Evolutionary conservation across 2,329 filamentous ascomycete species (phyloP), one percentile per base, ranked within the genome.

Genomic region (Karstenula rhodostoma): DNA sequence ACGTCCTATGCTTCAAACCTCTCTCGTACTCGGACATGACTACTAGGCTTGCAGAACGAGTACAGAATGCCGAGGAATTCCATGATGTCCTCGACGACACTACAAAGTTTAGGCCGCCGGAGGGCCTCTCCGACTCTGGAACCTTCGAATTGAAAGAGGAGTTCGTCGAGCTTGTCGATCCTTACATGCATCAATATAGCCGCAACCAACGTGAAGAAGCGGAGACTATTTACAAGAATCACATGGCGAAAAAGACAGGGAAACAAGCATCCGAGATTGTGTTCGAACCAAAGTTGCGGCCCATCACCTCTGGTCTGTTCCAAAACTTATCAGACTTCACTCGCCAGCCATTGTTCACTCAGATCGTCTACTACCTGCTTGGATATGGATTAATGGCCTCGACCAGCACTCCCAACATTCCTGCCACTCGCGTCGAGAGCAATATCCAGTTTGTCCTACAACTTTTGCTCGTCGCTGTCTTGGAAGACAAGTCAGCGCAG

Each of bases 201-300:
- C 96, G 97, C 74, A 99, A 99, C 71, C 94, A 98, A 77, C 88
- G 95, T 53, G 95, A 99, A 73, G 95, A 99, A 76, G 93, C 94
- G 0, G 95, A 99, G 78, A 89, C 87, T 67, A 90, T 93, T 3
- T 97, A 95, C 80, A 93, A 90, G 69, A 90, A 90, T 71, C 90
- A 92, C 83, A 89, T 95, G 82, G 92, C 93, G 12, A 93, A 93
- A 80, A 93, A 91, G 79, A 93, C 90, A 0, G 93, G 94, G 19
- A 93, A 94, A 74, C 84, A 89, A 46, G 81, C 86, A 1, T 88
- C 92, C 43, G 93, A 97, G 56, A 89, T 98, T 60, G 93, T 98
- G 2, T 97, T 92, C 74, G 94, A 98, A 77, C 94, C 96, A 0
- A 92, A 89, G 69, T 84, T 97, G 50, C 88, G 89, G 19, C 86